A percentile compares a stretch with the other conserved stretches of the same genome.
Conservation (phyloP, 2,329 filamentous ascomycete species). For the Ophiostoma australiae region DNA sequence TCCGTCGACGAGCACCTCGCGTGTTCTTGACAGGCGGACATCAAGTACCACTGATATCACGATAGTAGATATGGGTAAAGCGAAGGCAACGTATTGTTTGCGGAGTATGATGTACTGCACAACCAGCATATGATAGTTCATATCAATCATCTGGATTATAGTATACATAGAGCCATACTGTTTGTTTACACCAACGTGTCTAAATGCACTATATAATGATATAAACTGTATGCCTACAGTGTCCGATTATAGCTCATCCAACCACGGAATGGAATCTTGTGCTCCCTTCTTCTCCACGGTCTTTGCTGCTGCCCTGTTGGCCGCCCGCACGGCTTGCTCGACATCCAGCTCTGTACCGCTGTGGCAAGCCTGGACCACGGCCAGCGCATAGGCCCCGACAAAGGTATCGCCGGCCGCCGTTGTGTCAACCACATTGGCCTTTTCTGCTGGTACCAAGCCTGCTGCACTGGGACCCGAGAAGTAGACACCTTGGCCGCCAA, state of each 20-base stretch:
- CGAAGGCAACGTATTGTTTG: background rate
- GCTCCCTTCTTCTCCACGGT: conserved; percentile 62
- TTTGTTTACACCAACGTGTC: too few species aligned
- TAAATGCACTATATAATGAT: background rate
- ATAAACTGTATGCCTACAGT: background rate
- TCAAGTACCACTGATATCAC: background rate
- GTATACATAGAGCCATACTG: too few species aligned
- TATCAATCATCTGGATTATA: background rate
- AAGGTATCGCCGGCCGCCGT: conserved; percentile 94
- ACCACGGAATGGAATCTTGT: conserved; percentile 63
- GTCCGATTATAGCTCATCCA: conserved; percentile 40
- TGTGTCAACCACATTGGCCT: conserved; percentile 78
- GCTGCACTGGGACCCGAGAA: conserved; percentile 46
- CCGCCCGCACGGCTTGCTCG: conserved; percentile 54
- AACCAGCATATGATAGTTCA: background rate
- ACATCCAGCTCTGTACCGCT: conserved; percentile 44
- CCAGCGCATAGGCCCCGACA: conserved; percentile 78
- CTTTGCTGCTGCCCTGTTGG: conserved; percentile 58
- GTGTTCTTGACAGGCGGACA: background rate
- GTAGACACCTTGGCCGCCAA: conserved; percentile 75
- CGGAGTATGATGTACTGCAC: background rate
- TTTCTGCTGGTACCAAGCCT: conserved; percentile 57
- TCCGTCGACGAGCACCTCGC: background rate
- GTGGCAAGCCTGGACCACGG: conserved; percentile 50
- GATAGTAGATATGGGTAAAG: background rate